Percentiles rank a stretch among this genome's conserved stretches.
These are phyloP conservation scores for Microstegium vimineum DNA, from an alignment of 176 grass and related monocot genomes.

Conservation along the genomic window DNA sequence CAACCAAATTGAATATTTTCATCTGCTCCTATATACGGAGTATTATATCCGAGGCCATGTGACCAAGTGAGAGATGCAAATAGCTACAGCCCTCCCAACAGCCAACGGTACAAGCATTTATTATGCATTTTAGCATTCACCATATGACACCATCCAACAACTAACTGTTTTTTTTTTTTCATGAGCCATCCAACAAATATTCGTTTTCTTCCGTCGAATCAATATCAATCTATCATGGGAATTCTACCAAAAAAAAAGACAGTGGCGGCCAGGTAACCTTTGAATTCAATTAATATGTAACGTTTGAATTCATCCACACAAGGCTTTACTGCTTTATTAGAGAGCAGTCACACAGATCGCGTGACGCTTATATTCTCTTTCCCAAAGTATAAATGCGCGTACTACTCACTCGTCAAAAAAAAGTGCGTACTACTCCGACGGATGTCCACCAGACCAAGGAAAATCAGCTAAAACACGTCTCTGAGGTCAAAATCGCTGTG, in stretches of 20 bases:
- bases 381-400: neutral
- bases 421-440: neutral
- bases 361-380: neutral
- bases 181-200: neutral
- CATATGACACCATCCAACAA: neutral
- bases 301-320: neutral
- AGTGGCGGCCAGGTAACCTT: neutral
- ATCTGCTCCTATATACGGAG: neutral
- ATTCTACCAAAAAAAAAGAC: neutral
- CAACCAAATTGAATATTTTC: conserved; percentile 1
- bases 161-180: neutral
- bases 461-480: neutral
- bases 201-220: neutral
- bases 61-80: neutral
- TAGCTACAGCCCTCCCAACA: neutral
- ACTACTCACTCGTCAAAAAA: too few species aligned
- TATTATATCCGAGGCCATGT: neutral
- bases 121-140: conserved; percentile 23
- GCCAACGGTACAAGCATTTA: neutral
- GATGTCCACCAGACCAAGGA: neutral
- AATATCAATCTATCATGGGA: neutral
- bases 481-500: neutral
- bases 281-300: neutral
- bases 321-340: conserved; percentile 8
- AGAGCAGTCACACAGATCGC: conserved; percentile 20